Base-by-base conservation (phyloP, 2,329 filamentous ascomycete genomes). In the Magnaporthales sp. region DNA sequence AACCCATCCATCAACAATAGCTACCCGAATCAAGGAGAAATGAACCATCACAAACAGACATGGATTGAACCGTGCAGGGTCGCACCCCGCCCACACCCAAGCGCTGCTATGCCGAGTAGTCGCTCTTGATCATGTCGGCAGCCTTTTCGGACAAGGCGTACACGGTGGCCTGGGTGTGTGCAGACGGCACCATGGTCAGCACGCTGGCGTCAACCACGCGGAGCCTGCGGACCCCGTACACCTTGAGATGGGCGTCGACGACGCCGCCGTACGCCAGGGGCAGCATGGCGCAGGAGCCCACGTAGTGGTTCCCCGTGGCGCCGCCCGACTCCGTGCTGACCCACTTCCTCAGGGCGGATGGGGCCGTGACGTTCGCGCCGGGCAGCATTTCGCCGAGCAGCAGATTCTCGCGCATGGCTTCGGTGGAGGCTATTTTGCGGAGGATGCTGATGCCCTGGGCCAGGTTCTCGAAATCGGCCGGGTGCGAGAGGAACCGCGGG, bases 231-330 rank as follows among this genome's bases (percentile, higher is more conserved):
- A 69, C 66, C 2, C 69, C 70, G 29, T 71, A 70, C 32, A 73
- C 71, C 27, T 63, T 66, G 51, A 51, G 67, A 15, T 63, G n/a
- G 6, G 6, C 3, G 46, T 68, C 67, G 10, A 70, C 67, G 9
- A 70, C 67, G 11, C 67, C 68, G 56, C 67, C 68, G 13, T 60
- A 26, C n/a, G 10, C 58, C n/a, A 22, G n/a, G 10, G 66, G 68
- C 54, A 67, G 24, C 67, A 70, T 70, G 10, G 66, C 78, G 61
- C 79, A 78, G n/a, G 80, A 84, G 13, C 84, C 81, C 2, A 15
- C 5, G n/a, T 51, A 51, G 38, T 51, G 38, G n/a, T 51, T 51
- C 4, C 38, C 68, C 0, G 73, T 72, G 2, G 73, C 75, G 54
- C 74, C 74, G 65, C 70, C 73, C 26, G 72, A 72, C 66, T 76